phyloP scores from a whole-genome alignment of 2,329 filamentous ascomycete species.

The Venturia asperata region DNA sequence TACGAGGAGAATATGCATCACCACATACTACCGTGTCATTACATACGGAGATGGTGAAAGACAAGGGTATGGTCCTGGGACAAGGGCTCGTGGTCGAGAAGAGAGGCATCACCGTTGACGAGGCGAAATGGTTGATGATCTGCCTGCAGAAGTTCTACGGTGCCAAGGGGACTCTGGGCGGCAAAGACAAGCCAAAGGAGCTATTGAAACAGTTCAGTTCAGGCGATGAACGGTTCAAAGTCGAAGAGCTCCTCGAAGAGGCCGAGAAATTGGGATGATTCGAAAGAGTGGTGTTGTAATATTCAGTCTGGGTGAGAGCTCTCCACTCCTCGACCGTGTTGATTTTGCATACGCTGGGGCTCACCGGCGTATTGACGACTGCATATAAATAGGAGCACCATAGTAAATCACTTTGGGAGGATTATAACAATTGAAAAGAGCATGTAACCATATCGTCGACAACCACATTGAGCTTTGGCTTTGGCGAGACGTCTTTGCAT shows the following conservation, averaged over 20 bases:
- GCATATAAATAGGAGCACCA: neutral
- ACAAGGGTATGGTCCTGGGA: constrained; percentile 76
- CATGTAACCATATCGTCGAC: neutral
- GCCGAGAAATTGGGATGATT: constrained; percentile 60
- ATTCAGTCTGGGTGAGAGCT: neutral
- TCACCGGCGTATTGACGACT: neutral
- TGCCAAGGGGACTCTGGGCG: constrained; percentile 40
- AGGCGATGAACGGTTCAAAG: constrained; percentile 71
- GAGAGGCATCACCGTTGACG: constrained; percentile 66
- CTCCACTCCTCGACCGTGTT: neutral
- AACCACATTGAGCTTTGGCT: neutral
- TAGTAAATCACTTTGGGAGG: neutral
- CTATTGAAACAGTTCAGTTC: constrained; percentile 74
- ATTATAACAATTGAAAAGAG: neutral
- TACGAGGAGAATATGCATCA: constrained; percentile 78
- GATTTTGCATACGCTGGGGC: neutral
- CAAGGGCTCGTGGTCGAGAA: constrained; percentile 73
- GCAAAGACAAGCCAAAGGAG: constrained; percentile 53
- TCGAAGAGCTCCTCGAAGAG: constrained; percentile 82
- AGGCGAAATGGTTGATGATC: constrained; percentile 86
- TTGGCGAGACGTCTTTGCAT: neutral
- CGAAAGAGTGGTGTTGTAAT: neutral
- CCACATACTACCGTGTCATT: constrained; percentile 94
- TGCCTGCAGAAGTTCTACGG: constrained; percentile 90
- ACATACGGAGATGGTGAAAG: constrained; percentile 68